phyloP scores from a whole-genome alignment of 352 stramenopile species.

The Phytophthora ramorum region DNA sequence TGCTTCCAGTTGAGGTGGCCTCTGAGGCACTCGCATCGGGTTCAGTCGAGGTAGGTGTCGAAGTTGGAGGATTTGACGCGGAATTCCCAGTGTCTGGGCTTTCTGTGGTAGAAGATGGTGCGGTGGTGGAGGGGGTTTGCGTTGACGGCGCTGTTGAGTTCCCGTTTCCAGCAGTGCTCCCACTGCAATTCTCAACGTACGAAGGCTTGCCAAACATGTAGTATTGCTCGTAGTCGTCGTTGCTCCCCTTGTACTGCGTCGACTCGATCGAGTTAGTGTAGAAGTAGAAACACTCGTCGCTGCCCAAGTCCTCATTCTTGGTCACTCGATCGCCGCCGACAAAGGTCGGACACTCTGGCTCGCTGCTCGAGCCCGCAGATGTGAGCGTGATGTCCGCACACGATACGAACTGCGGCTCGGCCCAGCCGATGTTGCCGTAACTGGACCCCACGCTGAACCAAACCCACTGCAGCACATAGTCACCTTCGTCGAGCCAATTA shows the following conservation, averaged over 20 bases:
- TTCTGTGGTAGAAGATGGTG: conserved; percentile 8
- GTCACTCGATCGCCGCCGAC: conserved; percentile 63
- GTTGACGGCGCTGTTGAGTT: conserved; percentile 21
- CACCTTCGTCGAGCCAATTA: conserved; percentile 47
- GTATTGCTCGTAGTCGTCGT: conserved; percentile 51
- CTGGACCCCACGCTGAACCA: conserved; percentile 60
- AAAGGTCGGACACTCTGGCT: conserved; percentile 53
- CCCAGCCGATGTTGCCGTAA: conserved; percentile 60
- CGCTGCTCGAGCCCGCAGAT: conserved; percentile 31
- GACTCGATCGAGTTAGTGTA: conserved; percentile 57
- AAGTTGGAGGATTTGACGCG: conserved; percentile 1
- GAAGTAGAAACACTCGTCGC: conserved; percentile 66
- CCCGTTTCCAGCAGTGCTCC: conserved; percentile 11
- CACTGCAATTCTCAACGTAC: conserved; percentile 50
- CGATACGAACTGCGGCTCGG: conserved; percentile 54
- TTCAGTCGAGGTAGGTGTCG: conserved; percentile 6
- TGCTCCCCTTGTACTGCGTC: conserved; percentile 50
- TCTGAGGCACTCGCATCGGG: neutral
- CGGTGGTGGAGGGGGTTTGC: neutral
- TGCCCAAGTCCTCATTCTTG: conserved; percentile 42
- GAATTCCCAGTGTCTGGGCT: neutral
- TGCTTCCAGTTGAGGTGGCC: conserved; percentile 6
- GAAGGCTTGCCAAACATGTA: conserved; percentile 61
- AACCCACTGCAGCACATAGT: conserved; percentile 70
- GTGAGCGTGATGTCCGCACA: conserved; percentile 67